phyloP scores from a whole-genome alignment of 306 rosid genomes.

The Psophocarpus tetragonolobus region DNA sequence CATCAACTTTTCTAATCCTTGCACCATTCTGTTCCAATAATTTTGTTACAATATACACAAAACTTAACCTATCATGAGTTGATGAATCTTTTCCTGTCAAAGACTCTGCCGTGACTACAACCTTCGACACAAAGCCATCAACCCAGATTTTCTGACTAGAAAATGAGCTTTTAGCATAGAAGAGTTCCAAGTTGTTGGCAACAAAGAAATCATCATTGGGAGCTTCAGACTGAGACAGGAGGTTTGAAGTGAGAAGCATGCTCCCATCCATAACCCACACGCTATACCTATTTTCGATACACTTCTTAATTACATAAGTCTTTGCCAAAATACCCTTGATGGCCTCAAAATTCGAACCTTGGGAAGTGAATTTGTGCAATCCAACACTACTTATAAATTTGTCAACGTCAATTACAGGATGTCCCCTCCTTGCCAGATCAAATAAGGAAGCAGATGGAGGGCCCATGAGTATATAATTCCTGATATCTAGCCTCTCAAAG shows the following conservation, averaged over 20 bases:
- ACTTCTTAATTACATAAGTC: slow-evolving; percentile 54
- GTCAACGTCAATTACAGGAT: slow-evolving; percentile 63
- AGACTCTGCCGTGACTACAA: slow-evolving; percentile 46
- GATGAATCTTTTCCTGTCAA: slow-evolving; percentile 42
- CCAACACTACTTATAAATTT: slow-evolving; percentile 52
- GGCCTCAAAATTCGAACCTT: slow-evolving; percentile 43
- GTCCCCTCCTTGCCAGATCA: slow-evolving; percentile 86
- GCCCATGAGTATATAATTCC: slow-evolving; percentile 66
- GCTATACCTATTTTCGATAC: slow-evolving; percentile 56
- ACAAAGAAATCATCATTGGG: slow-evolving; percentile 41
- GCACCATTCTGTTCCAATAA: slow-evolving; percentile 43
- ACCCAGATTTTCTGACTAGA: slow-evolving; percentile 56
- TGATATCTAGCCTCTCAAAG: slow-evolving; percentile 75
- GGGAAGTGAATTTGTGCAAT: slow-evolving; percentile 44
- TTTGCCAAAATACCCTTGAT: slow-evolving; percentile 54
- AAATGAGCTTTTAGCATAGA: slow-evolving; percentile 55
- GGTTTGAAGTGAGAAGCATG: slow-evolving; percentile 56
- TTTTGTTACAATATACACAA: slow-evolving; percentile 41
- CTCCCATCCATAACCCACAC: slow-evolving; percentile 67
- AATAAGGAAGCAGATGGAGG: slow-evolving; percentile 60
- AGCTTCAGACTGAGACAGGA: slow-evolving; percentile 37
- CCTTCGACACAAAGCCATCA: slow-evolving; percentile 38
- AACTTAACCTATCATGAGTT: slow-evolving; percentile 38
- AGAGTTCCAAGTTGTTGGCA: slow-evolving; percentile 57
- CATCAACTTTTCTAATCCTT: slow-evolving; percentile 34